Base-by-base conservation (phyloP, 1,284 basidiomycete genomes). In the Cutaneotrichosporon spelunceum region DNA sequence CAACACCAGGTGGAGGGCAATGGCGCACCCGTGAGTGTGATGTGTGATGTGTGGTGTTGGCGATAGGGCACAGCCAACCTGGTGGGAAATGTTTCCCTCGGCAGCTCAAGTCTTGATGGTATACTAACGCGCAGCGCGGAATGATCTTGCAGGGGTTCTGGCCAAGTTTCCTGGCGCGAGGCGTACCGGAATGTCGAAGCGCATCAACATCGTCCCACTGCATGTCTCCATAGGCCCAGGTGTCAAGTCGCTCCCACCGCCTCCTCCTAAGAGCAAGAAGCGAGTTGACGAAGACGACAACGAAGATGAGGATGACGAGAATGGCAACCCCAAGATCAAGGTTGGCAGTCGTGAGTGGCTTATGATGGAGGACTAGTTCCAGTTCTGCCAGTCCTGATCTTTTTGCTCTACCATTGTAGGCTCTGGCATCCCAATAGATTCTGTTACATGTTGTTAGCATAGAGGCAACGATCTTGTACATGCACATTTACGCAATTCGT, bases 191-290 rank as follows among this genome's bases (percentile, higher is more conserved):
- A 74, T 79, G 70, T 79, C 78, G 0, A 66, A 68, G 19, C 64
- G 70, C 4, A 61, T 69, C 30, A 66, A 66, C 19, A 79, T 79
- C 19, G 68, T 64, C 1, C 70, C 77, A 3, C 64, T 79, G 19
- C 78, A 79, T 61, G 60, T 63, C 7, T 75, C 69, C 59, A 76
- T 79, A 52, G 77, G 77, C 10, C 69, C 73, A 0, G 74, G 74
- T 0, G 72, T 70, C 26, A 78, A 77, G 60, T 68, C 70, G 5
- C 63, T 77, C 16, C 77, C 78, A 3, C 77, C 78, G 2, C 66
- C 70, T 6, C 78, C 78, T 19, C 70, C 71, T 26, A 79, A 79
- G 64, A 65, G 57, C 24, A 73, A 70, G 65, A 74, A 70, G 68
- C 77, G 77, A 62, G 70, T 72, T 8, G 76, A 75, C 24, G 73